Percentiles rank a stretch among this genome's conserved stretches.
Conservation (phyloP, 306 rosid genomes). For the Canavalia gladiata region DNA sequence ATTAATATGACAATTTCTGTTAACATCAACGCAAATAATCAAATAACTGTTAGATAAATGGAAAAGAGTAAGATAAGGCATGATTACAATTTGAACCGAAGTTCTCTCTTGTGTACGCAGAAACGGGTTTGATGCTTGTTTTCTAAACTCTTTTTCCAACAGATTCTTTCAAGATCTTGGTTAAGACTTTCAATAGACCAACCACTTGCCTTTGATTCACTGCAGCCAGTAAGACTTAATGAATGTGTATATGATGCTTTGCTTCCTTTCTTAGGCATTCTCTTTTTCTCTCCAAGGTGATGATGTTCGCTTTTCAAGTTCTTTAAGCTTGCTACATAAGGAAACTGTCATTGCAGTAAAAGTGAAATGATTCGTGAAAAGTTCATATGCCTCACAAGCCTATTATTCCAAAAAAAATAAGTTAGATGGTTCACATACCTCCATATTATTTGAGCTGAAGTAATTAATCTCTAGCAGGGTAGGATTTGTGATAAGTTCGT, state of each 20-base stretch:
- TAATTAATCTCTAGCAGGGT: slow-evolving; percentile 77
- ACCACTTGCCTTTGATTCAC: slow-evolving; percentile 70
- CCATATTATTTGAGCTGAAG: slow-evolving; percentile 80
- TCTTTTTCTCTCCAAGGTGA: slow-evolving; percentile 42
- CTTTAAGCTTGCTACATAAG: slow-evolving; percentile 52
- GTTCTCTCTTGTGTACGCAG: slow-evolving; percentile 75
- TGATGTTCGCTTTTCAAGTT: slow-evolving; percentile 41
- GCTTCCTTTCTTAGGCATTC: slow-evolving; percentile 48
- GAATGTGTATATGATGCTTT: slow-evolving; percentile 50
- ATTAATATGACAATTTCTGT: slow-evolving; percentile 28
- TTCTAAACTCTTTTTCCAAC: slow-evolving; percentile 69
- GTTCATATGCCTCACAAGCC: slow-evolving; percentile 29
- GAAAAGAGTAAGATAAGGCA: slow-evolving; percentile 45
- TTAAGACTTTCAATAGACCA: slow-evolving; percentile 70
- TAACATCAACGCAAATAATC: slow-evolving; percentile 30
- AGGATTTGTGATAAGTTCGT: slow-evolving; percentile 71
- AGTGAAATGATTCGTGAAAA: background rate
- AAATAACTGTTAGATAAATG: slow-evolving; percentile 36
- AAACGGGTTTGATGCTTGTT: slow-evolving; percentile 59
- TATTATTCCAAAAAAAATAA: slow-evolving; percentile 13
- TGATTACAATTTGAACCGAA: slow-evolving; percentile 65
- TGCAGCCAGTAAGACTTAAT: slow-evolving; percentile 70
- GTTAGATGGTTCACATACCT: slow-evolving; percentile 65
- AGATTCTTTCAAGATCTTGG: slow-evolving; percentile 67
- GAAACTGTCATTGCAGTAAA: slow-evolving; percentile 70